Conservation (phyloP, 2,329 filamentous ascomycete species). For the Leptoxyphium fumago region DNA sequence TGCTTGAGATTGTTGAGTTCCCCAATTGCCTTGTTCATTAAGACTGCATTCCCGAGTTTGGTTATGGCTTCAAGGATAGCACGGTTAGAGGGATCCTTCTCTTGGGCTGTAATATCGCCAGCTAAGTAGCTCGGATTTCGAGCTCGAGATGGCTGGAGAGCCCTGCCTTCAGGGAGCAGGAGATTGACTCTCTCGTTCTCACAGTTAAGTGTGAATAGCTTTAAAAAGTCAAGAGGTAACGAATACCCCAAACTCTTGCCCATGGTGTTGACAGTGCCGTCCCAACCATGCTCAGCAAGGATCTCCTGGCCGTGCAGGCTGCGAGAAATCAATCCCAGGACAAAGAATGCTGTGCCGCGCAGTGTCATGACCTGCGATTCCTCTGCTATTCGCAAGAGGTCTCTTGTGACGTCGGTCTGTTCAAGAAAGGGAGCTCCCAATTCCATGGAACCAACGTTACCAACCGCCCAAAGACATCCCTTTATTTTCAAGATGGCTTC, state of each 20-base stretch:
- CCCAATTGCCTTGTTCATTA: slow-evolving; percentile 72
- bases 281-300: slow-evolving; percentile 79
- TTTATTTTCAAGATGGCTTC: slow-evolving; percentile 90
- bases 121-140: slow-evolving; percentile 3
- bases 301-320: slow-evolving; percentile 89
- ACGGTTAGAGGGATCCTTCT: slow-evolving; percentile 45
- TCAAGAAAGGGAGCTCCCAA: slow-evolving; percentile 89
- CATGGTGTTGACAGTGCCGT: slow-evolving; percentile 69
- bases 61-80: slow-evolving; percentile 73
- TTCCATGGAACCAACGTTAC: slow-evolving; percentile 97
- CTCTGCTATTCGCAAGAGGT: slow-evolving; percentile 80
- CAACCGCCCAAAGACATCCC: slow-evolving; percentile 91
- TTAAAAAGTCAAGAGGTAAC: slow-evolving; percentile 63
- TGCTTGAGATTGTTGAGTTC: slow-evolving; percentile 48
- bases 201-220: slow-evolving; percentile 52
- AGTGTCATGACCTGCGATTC: slow-evolving; percentile 79
- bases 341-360: slow-evolving; percentile 91
- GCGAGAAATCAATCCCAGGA: slow-evolving; percentile 79
- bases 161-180: slow-evolving; percentile 2
- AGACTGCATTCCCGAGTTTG: slow-evolving; percentile 82
- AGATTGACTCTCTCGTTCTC: slow-evolving; percentile 2
- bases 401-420: slow-evolving; percentile 71
- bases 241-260: slow-evolving; percentile 79
- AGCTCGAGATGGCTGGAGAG: slow-evolving; percentile 1
- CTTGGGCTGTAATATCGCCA: slow-evolving; percentile 1